Conservation (phyloP, 495 filamentous ascomycete species). For the Neurospora intermedia region DNA sequence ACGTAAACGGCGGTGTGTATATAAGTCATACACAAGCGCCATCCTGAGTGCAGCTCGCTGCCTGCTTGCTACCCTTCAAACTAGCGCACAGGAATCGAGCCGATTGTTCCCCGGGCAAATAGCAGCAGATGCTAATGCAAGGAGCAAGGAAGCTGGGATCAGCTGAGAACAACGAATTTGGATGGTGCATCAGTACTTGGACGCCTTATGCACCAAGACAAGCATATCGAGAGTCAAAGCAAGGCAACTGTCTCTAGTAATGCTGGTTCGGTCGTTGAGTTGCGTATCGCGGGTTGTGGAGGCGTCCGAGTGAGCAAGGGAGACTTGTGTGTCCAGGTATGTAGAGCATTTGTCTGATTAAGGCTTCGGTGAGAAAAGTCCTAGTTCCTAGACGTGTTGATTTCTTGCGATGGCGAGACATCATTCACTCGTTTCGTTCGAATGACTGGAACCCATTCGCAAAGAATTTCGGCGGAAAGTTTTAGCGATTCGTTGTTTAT, state of each 20-base stretch:
- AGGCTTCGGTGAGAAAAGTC: not conserved
- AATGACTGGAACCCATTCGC: not conserved
- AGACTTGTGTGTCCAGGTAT: not conserved
- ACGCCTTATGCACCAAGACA: not conserved
- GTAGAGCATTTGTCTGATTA: not conserved
- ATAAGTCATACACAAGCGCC: not conserved
- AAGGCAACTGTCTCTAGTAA: not conserved
- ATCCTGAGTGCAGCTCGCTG: not conserved
- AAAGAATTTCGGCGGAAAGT: not conserved
- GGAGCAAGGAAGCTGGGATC: not conserved
- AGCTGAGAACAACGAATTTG: not conserved
- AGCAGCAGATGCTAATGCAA: not conserved
- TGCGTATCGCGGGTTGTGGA: not conserved
- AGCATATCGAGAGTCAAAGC: not conserved
- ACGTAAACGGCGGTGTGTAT: not conserved
- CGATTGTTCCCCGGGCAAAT: not conserved
- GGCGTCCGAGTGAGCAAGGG: not conserved
- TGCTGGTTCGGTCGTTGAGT: not conserved
- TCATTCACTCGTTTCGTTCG: not conserved
- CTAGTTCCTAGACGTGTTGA: too few species aligned
- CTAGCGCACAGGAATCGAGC: not conserved
- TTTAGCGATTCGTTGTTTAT: not conserved
- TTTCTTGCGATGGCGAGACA: not conserved
- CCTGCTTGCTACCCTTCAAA: not conserved
- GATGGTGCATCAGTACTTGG: not conserved